These are phyloP conservation scores for Myriangium duriaei DNA, from an alignment of 2,329 filamentous ascomycete genomes.

Conservation along the genomic window DNA sequence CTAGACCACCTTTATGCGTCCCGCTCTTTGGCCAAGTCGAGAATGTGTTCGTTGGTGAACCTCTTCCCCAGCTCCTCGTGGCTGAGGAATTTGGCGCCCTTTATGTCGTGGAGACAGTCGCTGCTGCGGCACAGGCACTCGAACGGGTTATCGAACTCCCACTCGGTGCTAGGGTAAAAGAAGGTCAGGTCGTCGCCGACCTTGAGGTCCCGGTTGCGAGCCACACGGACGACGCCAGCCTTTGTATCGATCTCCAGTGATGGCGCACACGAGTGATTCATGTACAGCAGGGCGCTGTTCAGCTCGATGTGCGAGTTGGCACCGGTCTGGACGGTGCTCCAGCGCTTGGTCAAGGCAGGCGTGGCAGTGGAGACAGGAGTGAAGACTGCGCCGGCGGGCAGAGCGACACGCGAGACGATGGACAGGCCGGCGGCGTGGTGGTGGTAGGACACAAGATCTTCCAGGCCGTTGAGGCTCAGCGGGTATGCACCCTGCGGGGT, in stretches of 20 bases:
- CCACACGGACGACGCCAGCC: constrained; percentile 13
- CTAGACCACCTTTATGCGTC: neutral
- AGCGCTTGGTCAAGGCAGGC: constrained; percentile 31
- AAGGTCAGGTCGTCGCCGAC: constrained; percentile 33
- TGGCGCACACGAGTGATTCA: constrained; percentile 45
- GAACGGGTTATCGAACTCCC: constrained; percentile 37
- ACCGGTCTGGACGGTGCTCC: constrained; percentile 41
- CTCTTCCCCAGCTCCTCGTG: constrained; percentile 24
- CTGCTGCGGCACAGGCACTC: constrained; percentile 28
- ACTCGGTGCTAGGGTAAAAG: constrained; percentile 39
- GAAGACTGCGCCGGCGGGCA: constrained; percentile 40
- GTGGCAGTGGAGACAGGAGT: constrained; percentile 36
- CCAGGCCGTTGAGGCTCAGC: constrained; percentile 22
- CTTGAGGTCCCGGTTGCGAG: constrained; percentile 26
- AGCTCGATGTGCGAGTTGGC: constrained; percentile 41
- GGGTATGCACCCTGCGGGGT: constrained; percentile 15
- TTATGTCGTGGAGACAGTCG: constrained; percentile 27
- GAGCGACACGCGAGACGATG: constrained; percentile 36
- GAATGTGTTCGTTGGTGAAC: constrained; percentile 33
- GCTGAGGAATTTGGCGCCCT: constrained; percentile 28
- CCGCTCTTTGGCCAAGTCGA: constrained; percentile 14
- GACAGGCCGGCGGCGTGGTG: constrained; percentile 28
- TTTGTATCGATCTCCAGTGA: constrained; percentile 39
- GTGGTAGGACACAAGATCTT: constrained; percentile 26
- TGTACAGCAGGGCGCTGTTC: constrained; percentile 43